Evolutionary conservation across 2,329 filamentous ascomycete species (phyloP).

Genomic region (Arthrinium puccinioides): DNA sequence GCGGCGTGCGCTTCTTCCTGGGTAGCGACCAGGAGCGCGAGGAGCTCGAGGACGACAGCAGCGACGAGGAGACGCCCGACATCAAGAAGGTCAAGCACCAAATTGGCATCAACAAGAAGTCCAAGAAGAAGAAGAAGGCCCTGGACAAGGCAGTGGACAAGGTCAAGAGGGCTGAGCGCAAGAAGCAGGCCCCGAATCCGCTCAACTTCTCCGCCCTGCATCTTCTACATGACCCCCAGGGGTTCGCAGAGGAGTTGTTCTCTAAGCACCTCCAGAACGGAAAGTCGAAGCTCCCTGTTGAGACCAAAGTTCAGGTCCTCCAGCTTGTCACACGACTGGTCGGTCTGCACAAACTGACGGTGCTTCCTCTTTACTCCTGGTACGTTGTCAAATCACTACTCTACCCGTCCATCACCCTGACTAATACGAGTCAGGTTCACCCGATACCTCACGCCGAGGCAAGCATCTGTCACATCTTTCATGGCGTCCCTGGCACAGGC

Average conservation of each 20-base stretch:
- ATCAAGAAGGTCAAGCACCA: slow-evolving; percentile 79
- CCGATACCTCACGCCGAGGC: slow-evolving; percentile 81
- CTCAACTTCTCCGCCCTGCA: slow-evolving; percentile 96
- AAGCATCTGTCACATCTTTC: slow-evolving; percentile 87
- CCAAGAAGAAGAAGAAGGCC: slow-evolving; percentile 73
- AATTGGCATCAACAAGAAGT: slow-evolving; percentile 91
- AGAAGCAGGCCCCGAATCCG: slow-evolving; percentile 79
- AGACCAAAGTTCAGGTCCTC: slow-evolving; percentile 83
- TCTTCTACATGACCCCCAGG: slow-evolving; percentile 87
- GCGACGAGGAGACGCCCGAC: slow-evolving; percentile 68
- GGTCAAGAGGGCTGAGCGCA: slow-evolving; percentile 75
- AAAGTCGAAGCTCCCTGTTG: slow-evolving; percentile 77
- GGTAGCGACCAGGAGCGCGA: slow-evolving; percentile 95
- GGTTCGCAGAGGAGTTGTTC: slow-evolving; percentile 79
- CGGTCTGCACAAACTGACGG: slow-evolving; percentile 84
- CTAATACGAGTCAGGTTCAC: slow-evolving; percentile 47
- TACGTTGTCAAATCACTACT: no score
- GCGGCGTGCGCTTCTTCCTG: slow-evolving; percentile 88
- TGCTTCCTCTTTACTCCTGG: slow-evolving; percentile 90
- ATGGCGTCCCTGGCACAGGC: slow-evolving; percentile 87
- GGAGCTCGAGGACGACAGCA: slow-evolving; percentile 82
- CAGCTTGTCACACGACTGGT: slow-evolving; percentile 88
- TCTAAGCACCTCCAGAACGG: slow-evolving; percentile 78
- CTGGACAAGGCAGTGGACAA: slow-evolving; percentile 77
- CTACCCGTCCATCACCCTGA: no score